Base-by-base conservation (phyloP, 2,329 filamentous ascomycete species). In the Epichloe glyceriae region DNA sequence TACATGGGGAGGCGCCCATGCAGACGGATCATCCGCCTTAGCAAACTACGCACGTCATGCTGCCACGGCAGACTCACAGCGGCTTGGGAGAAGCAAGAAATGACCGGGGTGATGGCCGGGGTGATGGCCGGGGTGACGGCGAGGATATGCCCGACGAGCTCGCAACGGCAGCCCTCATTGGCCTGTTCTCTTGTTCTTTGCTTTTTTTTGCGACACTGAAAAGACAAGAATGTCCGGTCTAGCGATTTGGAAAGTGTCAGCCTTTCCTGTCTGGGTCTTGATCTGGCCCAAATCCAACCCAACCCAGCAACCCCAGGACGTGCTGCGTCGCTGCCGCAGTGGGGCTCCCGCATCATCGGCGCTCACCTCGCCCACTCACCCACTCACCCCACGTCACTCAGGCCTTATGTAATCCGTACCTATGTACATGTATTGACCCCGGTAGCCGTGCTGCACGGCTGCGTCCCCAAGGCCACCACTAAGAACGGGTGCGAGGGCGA, bases 391-490 rank as follows among this genome's bases (percentile, higher is more conserved):
- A n/a, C n/a, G n/a, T n/a, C n/a, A n/a, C n/a, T n/a, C n/a, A n/a
- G n/a, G n/a, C n/a, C n/a, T n/a, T n/a, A n/a, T n/a, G n/a, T n/a
- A n/a, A n/a, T n/a, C n/a, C n/a, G n/a, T n/a, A n/a, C n/a, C 19
- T 19, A 19, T 19, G 19, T 19, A 19, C 19, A 19, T 19, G 19
- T 19, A 3, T 19, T 19, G 8, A 8, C 26, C 26, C 26, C 40
- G 38, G 46, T 38, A 50, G 44, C 38, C 46, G 30, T 37, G 44
- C 51, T 47, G 38, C 35, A 49, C 44, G 39, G 48, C 47, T 47
- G 34, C 46, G 26, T 35, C 44, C 45, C 37, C 30, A 30, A 30
- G 30, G 14, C 14, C 45, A 49, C 47, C 47, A 22, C 37, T 15
- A 17, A 42, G 47, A 22, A 22, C 39, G 15, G 8, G 22, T 20